These are phyloP conservation scores for Spinacia oleracea DNA, from an alignment of 179 eudicot species.

Conservation along the genomic window DNA sequence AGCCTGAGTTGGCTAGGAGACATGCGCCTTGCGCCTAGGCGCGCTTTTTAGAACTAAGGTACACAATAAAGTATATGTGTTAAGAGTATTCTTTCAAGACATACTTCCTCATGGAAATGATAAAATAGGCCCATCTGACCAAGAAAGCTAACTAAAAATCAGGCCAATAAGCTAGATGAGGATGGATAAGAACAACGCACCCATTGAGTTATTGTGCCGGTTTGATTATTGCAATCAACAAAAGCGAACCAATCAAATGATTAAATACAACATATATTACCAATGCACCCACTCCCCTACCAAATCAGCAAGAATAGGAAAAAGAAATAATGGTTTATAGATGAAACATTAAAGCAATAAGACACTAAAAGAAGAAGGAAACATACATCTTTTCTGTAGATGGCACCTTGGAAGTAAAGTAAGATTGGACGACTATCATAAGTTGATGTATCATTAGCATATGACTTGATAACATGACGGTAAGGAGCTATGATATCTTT, in stretches of 20 bases:
- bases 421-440: conserved; percentile 71
- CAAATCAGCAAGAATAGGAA: not conserved
- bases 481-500: conserved; percentile 94
- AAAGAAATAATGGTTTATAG: not conserved
- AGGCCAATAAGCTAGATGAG: not conserved
- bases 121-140: not conserved
- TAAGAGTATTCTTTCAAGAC: not conserved
- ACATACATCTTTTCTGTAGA: conserved; percentile 87
- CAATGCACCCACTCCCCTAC: not conserved
- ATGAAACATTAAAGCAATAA: not conserved
- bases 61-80: no score
- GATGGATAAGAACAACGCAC: no score
- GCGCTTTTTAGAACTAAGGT: no score
- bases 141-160: not conserved
- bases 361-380: not conserved
- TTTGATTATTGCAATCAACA: not conserved
- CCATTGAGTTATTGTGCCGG: no score
- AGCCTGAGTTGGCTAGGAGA: no score
- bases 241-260: not conserved
- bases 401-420: conserved; percentile 89
- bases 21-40: no score
- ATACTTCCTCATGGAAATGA: no score
- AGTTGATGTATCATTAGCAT: conserved; percentile 59
- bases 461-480: conserved; percentile 59
- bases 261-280: not conserved